Evolutionary conservation across 176 grass and related monocot species (phyloP).

Genomic region (Leersia perrieri): DNA sequence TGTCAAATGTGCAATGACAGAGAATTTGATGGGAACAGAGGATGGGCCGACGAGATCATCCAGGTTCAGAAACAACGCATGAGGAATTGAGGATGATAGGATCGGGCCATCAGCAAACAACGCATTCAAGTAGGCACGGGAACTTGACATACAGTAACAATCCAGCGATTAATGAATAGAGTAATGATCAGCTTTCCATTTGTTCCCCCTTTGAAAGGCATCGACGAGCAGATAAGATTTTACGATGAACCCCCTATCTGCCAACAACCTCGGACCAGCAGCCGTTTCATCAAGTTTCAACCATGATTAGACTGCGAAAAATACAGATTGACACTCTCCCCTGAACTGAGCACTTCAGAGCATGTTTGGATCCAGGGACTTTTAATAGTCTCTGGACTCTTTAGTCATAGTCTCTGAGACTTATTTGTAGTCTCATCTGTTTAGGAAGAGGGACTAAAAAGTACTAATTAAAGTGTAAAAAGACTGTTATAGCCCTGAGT

Average conservation of each 20-base stretch:
- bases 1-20: not conserved
- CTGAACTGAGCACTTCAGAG: not conserved
- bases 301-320: not conserved
- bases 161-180: not conserved
- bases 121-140: not conserved
- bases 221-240: not conserved
- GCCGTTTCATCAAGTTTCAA: not conserved
- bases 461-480: too few relatives aligned
- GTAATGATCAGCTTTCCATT: not conserved
- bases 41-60: not conserved
- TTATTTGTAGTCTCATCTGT: too few relatives aligned
- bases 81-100: not conserved
- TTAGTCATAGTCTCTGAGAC: too few relatives aligned
- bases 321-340: not conserved
- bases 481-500: too few relatives aligned
- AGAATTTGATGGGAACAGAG: not conserved
- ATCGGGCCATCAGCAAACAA: not conserved
- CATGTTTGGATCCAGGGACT: too few relatives aligned
- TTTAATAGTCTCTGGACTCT: too few relatives aligned
- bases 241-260: not conserved
- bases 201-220: not conserved
- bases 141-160: not conserved
- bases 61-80: not conserved
- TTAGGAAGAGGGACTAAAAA: too few relatives aligned
- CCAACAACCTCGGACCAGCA: not conserved